Percentiles rank a stretch among this genome's conserved stretches.
Conservation (phyloP, 495 filamentous ascomycete genomes). For the Umbilicaria muhlenbergii region DNA sequence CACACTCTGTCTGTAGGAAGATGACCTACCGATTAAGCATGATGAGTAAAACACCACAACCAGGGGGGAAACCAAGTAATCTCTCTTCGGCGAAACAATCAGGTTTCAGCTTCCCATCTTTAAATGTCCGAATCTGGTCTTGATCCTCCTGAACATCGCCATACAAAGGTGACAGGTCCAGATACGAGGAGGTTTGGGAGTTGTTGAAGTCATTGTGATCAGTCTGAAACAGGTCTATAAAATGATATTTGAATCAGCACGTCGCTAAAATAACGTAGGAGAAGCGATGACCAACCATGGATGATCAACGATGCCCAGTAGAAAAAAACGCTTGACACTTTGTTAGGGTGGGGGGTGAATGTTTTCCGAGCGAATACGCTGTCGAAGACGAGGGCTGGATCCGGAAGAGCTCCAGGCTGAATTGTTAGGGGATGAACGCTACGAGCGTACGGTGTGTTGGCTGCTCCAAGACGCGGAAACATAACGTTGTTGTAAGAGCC, state of each 20-base stretch:
- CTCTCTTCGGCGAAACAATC: slow-evolving; percentile 41
- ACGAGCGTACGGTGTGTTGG: slow-evolving; percentile 39
- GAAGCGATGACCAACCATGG: slow-evolving; percentile 23
- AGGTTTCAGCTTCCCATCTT: slow-evolving; percentile 41
- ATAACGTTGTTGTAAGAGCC: slow-evolving; percentile 52
- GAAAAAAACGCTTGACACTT: slow-evolving; percentile 42
- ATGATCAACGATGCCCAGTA: slow-evolving; percentile 43
- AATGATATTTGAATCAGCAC: slow-evolving; percentile 6
- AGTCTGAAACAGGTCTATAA: slow-evolving; percentile 40
- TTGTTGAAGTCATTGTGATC: slow-evolving; percentile 34
- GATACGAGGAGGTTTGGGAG: slow-evolving; percentile 42
- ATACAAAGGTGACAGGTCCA: slow-evolving; percentile 43
- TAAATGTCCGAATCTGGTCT: slow-evolving; percentile 36
- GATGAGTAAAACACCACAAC: slow-evolving; percentile 39
- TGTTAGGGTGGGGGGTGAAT: slow-evolving; percentile 39
- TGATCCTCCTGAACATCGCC: slow-evolving; percentile 41
- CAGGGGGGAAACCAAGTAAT: slow-evolving; percentile 38
- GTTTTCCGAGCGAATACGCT: slow-evolving; percentile 34
- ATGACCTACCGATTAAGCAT: slow-evolving; percentile 31
- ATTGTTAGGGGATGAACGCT: slow-evolving; percentile 35
- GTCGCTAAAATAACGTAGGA: neutral
- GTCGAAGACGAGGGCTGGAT: slow-evolving; percentile 38
- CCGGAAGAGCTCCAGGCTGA: slow-evolving; percentile 34
- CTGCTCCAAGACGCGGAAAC: slow-evolving; percentile 37
- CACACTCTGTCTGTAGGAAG: neutral